These are phyloP conservation scores for Vitellaria paradoxa DNA, from an alignment of 179 eudicot genomes.

Conservation along the genomic window DNA sequence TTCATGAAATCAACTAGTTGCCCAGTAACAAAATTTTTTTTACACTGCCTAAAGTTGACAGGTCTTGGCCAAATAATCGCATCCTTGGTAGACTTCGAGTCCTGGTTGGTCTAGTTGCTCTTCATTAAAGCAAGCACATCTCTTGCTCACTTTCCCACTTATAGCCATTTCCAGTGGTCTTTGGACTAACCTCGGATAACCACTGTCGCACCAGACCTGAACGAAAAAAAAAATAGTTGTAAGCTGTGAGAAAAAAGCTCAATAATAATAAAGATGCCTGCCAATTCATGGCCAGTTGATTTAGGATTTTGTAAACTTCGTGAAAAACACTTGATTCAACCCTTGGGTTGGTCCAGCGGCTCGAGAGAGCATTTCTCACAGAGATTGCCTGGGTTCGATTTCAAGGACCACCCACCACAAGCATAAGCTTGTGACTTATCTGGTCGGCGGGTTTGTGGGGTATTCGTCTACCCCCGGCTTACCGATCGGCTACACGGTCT, in stretches of 20 bases:
- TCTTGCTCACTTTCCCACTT: conserved; percentile 84
- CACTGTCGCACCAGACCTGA: conserved; percentile 92
- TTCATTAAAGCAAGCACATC: conserved; percentile 77
- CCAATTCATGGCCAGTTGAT: background rate
- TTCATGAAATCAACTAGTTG: background rate
- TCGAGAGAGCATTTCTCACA: no score
- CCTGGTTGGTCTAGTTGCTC: conserved; percentile 55
- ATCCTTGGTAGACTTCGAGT: conserved; percentile 72
- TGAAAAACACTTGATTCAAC: background rate
- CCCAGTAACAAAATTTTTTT: background rate
- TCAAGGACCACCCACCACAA: no score
- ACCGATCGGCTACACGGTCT: no score
- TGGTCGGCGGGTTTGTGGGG: no score
- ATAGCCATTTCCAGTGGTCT: conserved; percentile 81
- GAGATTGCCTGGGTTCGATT: no score
- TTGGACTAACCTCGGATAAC: conserved; percentile 86
- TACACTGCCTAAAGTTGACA: conserved; percentile 48
- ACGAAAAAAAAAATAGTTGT: conserved; percentile 1
- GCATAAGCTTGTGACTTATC: no score
- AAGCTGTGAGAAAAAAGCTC: background rate
- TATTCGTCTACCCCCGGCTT: no score
- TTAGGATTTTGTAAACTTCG: background rate
- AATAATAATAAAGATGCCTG: background rate
- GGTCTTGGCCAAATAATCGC: conserved; percentile 51
- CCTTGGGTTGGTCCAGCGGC: no score